Percentiles rank a stretch among this genome's conserved stretches.
Conservation (phyloP, 2,329 filamentous ascomycete genomes). For the Orbilia quercus region DNA sequence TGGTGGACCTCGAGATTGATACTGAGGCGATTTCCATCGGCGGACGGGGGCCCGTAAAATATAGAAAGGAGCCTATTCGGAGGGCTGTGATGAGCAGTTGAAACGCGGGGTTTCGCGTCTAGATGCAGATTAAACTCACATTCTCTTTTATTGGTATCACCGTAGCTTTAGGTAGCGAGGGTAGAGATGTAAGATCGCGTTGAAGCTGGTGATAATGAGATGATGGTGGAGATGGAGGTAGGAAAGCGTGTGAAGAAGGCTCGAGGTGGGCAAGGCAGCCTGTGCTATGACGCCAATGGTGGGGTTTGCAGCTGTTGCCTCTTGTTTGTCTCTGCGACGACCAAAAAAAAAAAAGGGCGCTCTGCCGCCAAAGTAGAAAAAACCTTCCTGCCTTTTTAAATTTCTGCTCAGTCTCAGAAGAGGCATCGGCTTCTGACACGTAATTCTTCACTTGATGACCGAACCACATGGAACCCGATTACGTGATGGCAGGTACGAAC, state of each 20-base stretch:
- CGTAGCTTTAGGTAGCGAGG: neutral
- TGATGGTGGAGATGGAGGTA: neutral
- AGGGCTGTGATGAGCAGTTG: neutral
- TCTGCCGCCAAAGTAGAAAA: conserved; percentile 2
- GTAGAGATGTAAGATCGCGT: neutral
- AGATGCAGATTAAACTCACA: conserved; percentile 18
- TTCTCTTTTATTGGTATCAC: conserved; percentile 13
- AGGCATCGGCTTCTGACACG: conserved; percentile 25
- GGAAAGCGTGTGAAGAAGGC: conserved; percentile 5
- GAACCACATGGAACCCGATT: conserved; percentile 54
- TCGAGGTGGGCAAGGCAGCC: conserved; percentile 13
- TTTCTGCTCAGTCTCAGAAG: conserved; percentile 9
- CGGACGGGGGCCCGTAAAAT: conserved; percentile 24
- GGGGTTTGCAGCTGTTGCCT: conserved; percentile 28
- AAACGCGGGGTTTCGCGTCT: conserved; percentile 11
- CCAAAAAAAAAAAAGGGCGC: conserved; percentile 12
- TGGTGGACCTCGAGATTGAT: conserved; percentile 77
- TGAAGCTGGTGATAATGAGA: neutral
- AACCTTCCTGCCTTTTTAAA: conserved; percentile 35
- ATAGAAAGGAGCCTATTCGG: conserved; percentile 39
- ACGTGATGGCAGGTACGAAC: conserved; percentile 55
- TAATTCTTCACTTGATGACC: conserved; percentile 32
- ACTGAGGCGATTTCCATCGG: conserved; percentile 6
- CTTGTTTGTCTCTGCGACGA: conserved; percentile 37
- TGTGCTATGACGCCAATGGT: conserved; percentile 53